Conservation (phyloP, 208 protist genomes). For the Porcisia hertigi region DNA sequence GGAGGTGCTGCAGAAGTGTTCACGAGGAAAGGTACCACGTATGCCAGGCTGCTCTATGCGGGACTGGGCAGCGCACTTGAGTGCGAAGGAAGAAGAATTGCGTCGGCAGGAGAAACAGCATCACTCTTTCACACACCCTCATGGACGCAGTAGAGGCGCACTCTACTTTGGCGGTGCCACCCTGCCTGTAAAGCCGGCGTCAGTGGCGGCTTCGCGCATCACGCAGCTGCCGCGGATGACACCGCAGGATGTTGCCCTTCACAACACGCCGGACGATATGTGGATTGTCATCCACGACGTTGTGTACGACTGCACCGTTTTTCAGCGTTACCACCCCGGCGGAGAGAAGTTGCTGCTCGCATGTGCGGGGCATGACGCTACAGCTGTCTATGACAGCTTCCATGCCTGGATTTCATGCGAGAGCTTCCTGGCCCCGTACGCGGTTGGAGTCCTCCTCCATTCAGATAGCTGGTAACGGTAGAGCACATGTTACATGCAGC, state of each 20-base stretch:
- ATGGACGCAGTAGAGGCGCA: not conserved
- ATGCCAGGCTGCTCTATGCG: slow-evolving; percentile 44
- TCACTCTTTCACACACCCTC: not conserved
- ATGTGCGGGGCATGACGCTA: slow-evolving; percentile 72
- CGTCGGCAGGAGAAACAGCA: slow-evolving; percentile 16
- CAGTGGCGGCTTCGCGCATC: not conserved
- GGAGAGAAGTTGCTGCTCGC: slow-evolving; percentile 54
- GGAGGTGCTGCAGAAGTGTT: slow-evolving; percentile 22
- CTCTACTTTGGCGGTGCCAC: not conserved
- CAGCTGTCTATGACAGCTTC: slow-evolving; percentile 61
- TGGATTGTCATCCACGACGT: slow-evolving; percentile 78
- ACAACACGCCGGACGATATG: slow-evolving; percentile 61
- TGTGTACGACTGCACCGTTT: slow-evolving; percentile 81
- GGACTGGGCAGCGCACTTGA: slow-evolving; percentile 41
- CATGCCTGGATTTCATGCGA: slow-evolving; percentile 77
- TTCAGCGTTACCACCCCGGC: slow-evolving; percentile 74
- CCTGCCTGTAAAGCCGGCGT: not conserved
- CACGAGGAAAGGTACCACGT: slow-evolving; percentile 25
- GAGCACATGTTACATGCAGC: not conserved
- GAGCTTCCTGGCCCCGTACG: slow-evolving; percentile 58
- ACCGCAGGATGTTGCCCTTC: slow-evolving; percentile 48
- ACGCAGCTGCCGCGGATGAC: slow-evolving; percentile 36
- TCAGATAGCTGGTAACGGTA: slow-evolving; percentile 3
- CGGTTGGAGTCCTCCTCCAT: slow-evolving; percentile 37
- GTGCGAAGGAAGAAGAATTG: slow-evolving; percentile 14